These are phyloP conservation scores for Calonectria pseudoreteaudii DNA, from an alignment of 2,329 filamentous ascomycete species.

Conservation along the genomic window DNA sequence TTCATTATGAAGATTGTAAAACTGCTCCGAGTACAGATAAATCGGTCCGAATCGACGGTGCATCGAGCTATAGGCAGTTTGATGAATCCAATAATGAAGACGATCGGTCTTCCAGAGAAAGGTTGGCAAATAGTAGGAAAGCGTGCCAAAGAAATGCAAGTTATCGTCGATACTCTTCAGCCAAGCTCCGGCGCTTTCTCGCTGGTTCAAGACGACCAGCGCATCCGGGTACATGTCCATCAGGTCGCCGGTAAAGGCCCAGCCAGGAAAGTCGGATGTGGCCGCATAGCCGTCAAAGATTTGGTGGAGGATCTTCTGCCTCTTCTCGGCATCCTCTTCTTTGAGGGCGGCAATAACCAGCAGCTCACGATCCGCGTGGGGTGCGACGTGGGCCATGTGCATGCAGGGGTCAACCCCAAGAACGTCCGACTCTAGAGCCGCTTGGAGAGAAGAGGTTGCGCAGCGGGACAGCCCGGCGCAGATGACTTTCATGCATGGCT, in stretches of 20 bases:
- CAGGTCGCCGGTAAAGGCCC: constrained; percentile 49
- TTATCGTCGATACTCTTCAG: constrained; percentile 39
- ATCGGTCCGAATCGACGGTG: neutral
- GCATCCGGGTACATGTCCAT: constrained; percentile 54
- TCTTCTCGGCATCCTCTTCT: constrained; percentile 41
- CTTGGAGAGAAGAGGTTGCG: constrained; percentile 49
- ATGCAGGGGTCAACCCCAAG: constrained; percentile 46
- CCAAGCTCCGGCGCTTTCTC: constrained; percentile 42
- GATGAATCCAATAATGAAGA: constrained; percentile 38
- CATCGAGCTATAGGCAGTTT: neutral
- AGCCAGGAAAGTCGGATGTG: constrained; percentile 46
- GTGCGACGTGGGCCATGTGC: constrained; percentile 47
- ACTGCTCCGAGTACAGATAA: constrained; percentile 14
- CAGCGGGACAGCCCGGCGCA: constrained; percentile 46
- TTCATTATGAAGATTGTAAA: constrained; percentile 32
- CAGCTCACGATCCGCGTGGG: constrained; percentile 38
- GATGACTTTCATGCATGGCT: constrained; percentile 39
- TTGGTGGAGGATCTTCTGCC: constrained; percentile 45
- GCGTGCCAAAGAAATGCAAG: constrained; percentile 45
- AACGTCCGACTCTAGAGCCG: constrained; percentile 44
- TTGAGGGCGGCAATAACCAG: constrained; percentile 42
- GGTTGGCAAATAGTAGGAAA: constrained; percentile 39
- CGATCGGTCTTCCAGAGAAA: constrained; percentile 44
- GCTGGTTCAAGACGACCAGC: constrained; percentile 48
- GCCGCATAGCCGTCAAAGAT: constrained; percentile 48